A percentile compares a stretch with the other conserved stretches of the same genome.
Evolutionary conservation across 2,329 filamentous ascomycete species (phyloP).

Genomic region (Amylocarpus encephaloides): DNA sequence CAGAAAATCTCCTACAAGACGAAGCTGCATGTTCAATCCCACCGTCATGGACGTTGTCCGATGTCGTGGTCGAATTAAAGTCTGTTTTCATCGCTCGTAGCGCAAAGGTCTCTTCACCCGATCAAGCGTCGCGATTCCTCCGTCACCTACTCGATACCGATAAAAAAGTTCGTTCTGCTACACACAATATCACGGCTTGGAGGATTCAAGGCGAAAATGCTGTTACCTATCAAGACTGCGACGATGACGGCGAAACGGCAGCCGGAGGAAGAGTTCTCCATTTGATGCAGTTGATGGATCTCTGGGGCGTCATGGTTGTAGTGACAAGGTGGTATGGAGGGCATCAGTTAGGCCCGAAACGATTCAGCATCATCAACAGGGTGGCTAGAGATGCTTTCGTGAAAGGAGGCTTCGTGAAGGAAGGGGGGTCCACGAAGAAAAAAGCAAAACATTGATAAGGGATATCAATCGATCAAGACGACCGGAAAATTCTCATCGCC

Average conservation of each 20-base stretch:
- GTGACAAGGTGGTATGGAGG: constrained; percentile 96
- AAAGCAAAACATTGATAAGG: constrained; percentile 25
- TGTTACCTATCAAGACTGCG: constrained; percentile 74
- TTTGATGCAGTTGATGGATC: constrained; percentile 88
- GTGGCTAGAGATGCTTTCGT: constrained; percentile 80
- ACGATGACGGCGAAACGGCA: constrained; percentile 93
- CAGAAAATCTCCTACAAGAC: constrained; percentile 11
- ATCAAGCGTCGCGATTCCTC: constrained; percentile 65
- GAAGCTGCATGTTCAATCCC: constrained; percentile 5
- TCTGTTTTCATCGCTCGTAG: constrained; percentile 81
- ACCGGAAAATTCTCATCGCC: too few relatives aligned
- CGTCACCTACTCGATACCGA: constrained; percentile 73
- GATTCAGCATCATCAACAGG: constrained; percentile 85
- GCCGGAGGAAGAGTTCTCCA: constrained; percentile 81
- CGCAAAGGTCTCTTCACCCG: constrained; percentile 60
- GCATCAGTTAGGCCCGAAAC: constrained; percentile 76
- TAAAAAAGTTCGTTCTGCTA: constrained; percentile 76
- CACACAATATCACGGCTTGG: constrained; percentile 96
- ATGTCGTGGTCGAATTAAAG: constrained; percentile 71
- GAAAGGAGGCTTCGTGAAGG: constrained; percentile 62
- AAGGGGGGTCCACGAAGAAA: constrained; percentile 41
- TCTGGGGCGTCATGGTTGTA: constrained; percentile 89
- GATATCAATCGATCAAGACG: too few relatives aligned
- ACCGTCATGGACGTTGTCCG: constrained; percentile 62
- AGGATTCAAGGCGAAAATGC: constrained; percentile 58